phyloP scores from a whole-genome alignment of 345 rosid species.

The Eucalyptus microcorys region DNA sequence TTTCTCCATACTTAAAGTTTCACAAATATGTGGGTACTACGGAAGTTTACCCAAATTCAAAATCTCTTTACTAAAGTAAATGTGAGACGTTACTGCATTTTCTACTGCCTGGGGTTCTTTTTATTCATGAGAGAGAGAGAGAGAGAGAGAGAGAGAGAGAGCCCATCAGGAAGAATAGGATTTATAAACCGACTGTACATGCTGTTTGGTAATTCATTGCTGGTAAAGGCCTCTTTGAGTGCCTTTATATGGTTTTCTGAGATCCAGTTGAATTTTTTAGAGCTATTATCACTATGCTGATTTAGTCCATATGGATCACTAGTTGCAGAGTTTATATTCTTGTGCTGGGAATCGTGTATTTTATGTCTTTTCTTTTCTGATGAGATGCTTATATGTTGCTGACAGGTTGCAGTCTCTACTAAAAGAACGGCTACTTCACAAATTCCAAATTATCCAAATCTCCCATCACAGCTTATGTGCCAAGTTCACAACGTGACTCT shows the following conservation, averaged over 20 bases:
- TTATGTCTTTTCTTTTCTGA: not conserved
- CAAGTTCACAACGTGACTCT: constrained; percentile 91
- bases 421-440: constrained; percentile 80
- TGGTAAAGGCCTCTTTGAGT: not conserved
- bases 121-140: not conserved
- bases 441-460: constrained; percentile 94
- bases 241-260: not conserved
- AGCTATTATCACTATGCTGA: not conserved
- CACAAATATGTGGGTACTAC: not conserved
- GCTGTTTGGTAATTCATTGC: not conserved
- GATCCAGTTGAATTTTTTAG: not conserved
- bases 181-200: not conserved
- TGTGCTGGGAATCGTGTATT: not conserved
- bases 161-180: not conserved
- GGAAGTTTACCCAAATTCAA: not conserved
- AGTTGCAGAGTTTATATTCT: not conserved
- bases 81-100: not conserved
- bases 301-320: not conserved
- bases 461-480: constrained; percentile 88
- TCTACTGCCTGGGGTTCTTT: not conserved
- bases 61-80: not conserved
- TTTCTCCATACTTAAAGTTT: not conserved
- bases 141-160: not conserved
- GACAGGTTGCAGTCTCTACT: constrained; percentile 86
- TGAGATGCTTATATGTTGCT: not conserved